Base-by-base conservation (phyloP, 208 protist species). In the Trypanosoma melophagium region DNA sequence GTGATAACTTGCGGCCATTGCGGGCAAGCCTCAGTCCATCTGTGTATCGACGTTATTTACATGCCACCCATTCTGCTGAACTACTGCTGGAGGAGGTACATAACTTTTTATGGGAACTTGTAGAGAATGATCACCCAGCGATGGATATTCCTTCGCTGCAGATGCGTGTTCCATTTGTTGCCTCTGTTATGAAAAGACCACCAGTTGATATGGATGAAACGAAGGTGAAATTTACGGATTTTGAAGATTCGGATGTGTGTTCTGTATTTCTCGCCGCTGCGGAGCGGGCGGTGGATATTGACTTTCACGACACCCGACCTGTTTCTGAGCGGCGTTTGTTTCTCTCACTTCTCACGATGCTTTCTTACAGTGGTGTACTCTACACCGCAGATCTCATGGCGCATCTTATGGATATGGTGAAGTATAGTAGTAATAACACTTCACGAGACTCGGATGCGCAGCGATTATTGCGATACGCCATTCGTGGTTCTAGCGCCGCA, bases 381-480 rank as follows among this genome's bases (percentile, higher is more conserved):
- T 89, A 88, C 77, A 86, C 86, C 13, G 28, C 82, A 0, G 89
- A 95, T 66, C 71, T 95, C 13, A 70, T 93, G 41, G 89, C 89
- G 25, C 89, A 95, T 66, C 63, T 95, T 31, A 95, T 95, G 89
- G 89, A 95, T 58, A 71, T 92, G 21, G 81, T 95, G 51, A 95
- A 95, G 81, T 95, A 90, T 75, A 81, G 79, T n/a, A 51, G 54
- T 12, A 67, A 79, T 22, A 79, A 83, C 38, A 60, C 61, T 0
- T 62, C 69, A 1, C 76, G 85, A 5, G 87, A 95, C 76, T 35
- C 61, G 2, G 84, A 95, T 53, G 89, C 89, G 31, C 70, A 84
- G 69, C 86, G 89, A 16, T 58, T 93, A 21, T 63, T 93, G 66
- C 83, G 85, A 19, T 90, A 93, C 57, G 86, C 87, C 51, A 52